Evolutionary conservation across 2,329 filamentous ascomycete genomes (phyloP).

Genomic region (Dothideomycetes sp.): DNA sequence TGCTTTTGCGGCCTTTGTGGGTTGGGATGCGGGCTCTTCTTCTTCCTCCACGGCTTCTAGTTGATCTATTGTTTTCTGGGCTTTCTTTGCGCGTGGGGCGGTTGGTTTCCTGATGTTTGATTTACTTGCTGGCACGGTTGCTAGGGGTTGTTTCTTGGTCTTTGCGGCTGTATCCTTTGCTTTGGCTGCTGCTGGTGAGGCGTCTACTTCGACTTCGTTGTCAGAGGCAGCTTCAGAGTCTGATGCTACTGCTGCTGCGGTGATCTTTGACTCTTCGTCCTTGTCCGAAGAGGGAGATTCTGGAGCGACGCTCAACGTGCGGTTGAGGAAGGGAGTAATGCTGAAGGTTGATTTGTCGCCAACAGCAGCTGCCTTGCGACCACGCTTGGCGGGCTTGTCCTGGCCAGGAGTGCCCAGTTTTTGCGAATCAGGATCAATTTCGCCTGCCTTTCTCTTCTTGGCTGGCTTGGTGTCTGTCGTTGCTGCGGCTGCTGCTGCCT

Average conservation of each 20-base stretch:
- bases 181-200: constrained; percentile 15
- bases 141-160: constrained; percentile 30
- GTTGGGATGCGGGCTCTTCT: constrained; percentile 23
- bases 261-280: constrained; percentile 6
- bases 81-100: constrained; percentile 25
- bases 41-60: constrained; percentile 33
- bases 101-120: constrained; percentile 29
- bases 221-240: constrained; percentile 12
- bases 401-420: constrained; percentile 39
- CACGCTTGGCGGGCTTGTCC: constrained; percentile 34
- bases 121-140: constrained; percentile 32
- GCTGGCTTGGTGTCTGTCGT: constrained; percentile 23
- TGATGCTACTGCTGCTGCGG: constrained; percentile 1
- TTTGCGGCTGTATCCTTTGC: constrained; percentile 13
- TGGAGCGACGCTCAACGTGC: constrained; percentile 49
- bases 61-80: constrained; percentile 21
- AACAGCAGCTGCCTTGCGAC: constrained; percentile 44
- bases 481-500: constrained; percentile 19
- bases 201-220: constrained; percentile 18
- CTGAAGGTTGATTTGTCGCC: constrained; percentile 90
- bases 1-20: constrained; percentile 24
- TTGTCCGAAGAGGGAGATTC: constrained; percentile 16
- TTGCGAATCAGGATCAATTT: constrained; percentile 35
- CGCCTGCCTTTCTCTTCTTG: constrained; percentile 30
- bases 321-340: constrained; percentile 85